Percentiles rank a stretch among this genome's conserved stretches.
Evolutionary conservation across 1,284 basidiomycete species (phyloP).

Genomic region (Marasmius tenuissimus): DNA sequence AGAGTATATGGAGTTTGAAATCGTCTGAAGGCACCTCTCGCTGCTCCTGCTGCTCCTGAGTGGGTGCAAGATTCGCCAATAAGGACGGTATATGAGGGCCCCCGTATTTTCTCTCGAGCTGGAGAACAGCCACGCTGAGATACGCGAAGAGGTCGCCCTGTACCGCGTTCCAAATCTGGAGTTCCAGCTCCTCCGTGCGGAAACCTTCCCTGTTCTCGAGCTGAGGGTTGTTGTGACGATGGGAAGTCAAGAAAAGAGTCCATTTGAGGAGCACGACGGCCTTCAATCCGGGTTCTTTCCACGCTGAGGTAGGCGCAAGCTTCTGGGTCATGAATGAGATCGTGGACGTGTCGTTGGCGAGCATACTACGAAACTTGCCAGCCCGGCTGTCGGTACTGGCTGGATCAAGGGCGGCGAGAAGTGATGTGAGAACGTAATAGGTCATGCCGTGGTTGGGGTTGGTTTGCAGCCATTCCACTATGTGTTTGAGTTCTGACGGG

Average conservation of each 20-base stretch:
- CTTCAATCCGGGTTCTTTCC: slow-evolving; percentile 77
- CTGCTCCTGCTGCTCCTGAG: slow-evolving; percentile 51
- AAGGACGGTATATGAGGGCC: slow-evolving; percentile 46
- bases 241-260: slow-evolving; percentile 82
- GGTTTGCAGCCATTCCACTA: slow-evolving; percentile 66
- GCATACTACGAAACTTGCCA: slow-evolving; percentile 42
- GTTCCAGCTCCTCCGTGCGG: slow-evolving; percentile 77
- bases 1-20: slow-evolving; percentile 65
- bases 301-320: slow-evolving; percentile 49
- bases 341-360: slow-evolving; percentile 45
- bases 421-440: slow-evolving; percentile 69
- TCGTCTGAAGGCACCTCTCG: slow-evolving; percentile 63
- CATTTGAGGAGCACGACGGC: slow-evolving; percentile 82
- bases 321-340: slow-evolving; percentile 59
- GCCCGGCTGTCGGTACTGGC: slow-evolving; percentile 51
- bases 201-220: slow-evolving; percentile 70
- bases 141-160: slow-evolving; percentile 84
- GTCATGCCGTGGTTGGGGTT: slow-evolving; percentile 67
- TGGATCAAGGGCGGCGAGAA: slow-evolving; percentile 70
- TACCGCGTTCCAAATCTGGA: slow-evolving; percentile 79
- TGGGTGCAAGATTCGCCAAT: slow-evolving; percentile 34
- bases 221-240: slow-evolving; percentile 64
- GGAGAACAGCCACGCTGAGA: slow-evolving; percentile 56
- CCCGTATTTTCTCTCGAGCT: slow-evolving; percentile 48
- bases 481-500: slow-evolving; percentile 54